Conservation (phyloP, 257 asterid species). For the Verbena officinalis region DNA sequence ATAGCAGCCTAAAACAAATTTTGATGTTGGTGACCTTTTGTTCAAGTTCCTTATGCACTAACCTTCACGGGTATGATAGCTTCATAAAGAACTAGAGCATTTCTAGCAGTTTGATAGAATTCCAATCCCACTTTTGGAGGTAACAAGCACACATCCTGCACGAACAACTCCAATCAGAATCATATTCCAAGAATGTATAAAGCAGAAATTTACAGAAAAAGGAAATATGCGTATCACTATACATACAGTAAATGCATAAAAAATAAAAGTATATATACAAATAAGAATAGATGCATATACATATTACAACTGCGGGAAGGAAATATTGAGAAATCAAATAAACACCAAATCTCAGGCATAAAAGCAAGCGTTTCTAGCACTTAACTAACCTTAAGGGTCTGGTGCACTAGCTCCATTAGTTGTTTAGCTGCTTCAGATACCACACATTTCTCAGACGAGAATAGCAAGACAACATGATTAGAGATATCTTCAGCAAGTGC, state of each 20-base stretch:
- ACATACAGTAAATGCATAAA: background rate
- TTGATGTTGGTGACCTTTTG: background rate
- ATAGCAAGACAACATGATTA: conserved; percentile 59
- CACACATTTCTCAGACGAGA: conserved; percentile 82
- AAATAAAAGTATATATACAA: background rate
- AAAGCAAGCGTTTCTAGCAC: background rate
- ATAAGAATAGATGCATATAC: background rate
- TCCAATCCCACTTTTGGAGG: conserved; percentile 89
- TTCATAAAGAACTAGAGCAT: conserved; percentile 86
- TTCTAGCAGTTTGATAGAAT: conserved; percentile 86
- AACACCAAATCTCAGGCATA: background rate
- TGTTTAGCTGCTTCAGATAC: conserved; percentile 76
- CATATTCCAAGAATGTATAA: conserved; percentile 8
- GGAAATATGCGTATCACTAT: background rate
- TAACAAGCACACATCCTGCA: conserved; percentile 85
- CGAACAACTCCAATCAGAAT: conserved; percentile 30
- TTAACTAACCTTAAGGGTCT: conserved; percentile 70
- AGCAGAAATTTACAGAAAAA: background rate
- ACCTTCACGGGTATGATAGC: conserved; percentile 93
- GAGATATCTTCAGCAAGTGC: conserved; percentile 41
- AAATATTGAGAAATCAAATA: background rate
- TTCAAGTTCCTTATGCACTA: conserved; percentile 37
- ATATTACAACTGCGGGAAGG: too few relatives aligned
- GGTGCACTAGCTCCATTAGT: conserved; percentile 90
- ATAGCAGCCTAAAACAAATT: conserved; percentile 17